Percentiles rank a stretch among this genome's conserved stretches.
phyloP scores from a whole-genome alignment of 2,329 filamentous ascomycete species.

The Rachicladosporium sp. region DNA sequence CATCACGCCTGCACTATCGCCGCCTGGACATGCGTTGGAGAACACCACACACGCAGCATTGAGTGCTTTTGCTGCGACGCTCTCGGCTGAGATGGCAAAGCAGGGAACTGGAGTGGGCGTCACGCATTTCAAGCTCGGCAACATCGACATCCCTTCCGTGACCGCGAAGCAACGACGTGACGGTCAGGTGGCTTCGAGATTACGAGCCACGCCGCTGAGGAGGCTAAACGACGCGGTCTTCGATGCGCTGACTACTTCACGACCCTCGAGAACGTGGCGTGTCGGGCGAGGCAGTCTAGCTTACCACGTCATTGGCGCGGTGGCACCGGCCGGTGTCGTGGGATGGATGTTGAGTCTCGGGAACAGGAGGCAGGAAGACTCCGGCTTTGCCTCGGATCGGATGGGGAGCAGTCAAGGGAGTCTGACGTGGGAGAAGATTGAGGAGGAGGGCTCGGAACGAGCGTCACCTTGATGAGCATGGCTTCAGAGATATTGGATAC shows the following conservation, averaged over 20 bases:
- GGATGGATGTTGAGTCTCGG: constrained; percentile 85
- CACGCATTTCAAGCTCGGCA: constrained; percentile 79
- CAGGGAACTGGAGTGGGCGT: constrained; percentile 55
- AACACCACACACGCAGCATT: constrained; percentile 75
- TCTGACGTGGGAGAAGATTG: constrained; percentile 36
- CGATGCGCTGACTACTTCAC: constrained; percentile 64
- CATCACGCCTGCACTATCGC: constrained; percentile 67
- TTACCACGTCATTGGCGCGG: constrained; percentile 75
- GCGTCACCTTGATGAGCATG: not conserved
- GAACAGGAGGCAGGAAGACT: constrained; percentile 18
- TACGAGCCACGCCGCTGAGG: constrained; percentile 50
- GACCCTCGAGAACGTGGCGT: constrained; percentile 51
- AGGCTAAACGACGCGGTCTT: constrained; percentile 80
- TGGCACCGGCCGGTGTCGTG: constrained; percentile 66
- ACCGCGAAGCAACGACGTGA: constrained; percentile 27
- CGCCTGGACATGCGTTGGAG: constrained; percentile 74
- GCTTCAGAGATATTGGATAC: not conserved
- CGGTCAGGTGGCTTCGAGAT: constrained; percentile 22
- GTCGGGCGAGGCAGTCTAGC: constrained; percentile 74
- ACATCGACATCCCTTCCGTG: constrained; percentile 69
- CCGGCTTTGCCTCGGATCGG: too few relatives aligned
- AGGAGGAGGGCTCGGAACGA: constrained; percentile 16
- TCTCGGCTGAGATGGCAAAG: constrained; percentile 66
- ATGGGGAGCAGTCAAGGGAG: constrained; percentile 29
- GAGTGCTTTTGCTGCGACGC: constrained; percentile 70